phyloP scores from a whole-genome alignment of 2,329 filamentous ascomycete genomes.

The Rhinocladiella mackenziei region DNA sequence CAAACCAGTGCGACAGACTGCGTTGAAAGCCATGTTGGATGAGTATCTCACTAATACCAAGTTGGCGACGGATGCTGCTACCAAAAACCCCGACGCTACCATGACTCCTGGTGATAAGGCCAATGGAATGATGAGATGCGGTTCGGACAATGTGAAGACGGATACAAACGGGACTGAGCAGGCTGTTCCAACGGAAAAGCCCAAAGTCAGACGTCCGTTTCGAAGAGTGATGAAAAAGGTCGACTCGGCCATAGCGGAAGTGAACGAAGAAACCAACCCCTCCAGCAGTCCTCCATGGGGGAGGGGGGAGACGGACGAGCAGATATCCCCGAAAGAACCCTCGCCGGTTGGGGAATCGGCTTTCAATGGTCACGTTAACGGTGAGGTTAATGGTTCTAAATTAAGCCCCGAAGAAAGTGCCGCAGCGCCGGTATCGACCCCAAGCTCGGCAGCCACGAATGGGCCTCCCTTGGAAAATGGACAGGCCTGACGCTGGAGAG shows the following conservation, averaged over 20 bases:
- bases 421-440: background rate
- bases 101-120: constrained; percentile 18
- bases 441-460: constrained; percentile 1
- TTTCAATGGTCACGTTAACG: constrained; percentile 11
- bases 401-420: constrained; percentile 1
- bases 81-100: constrained; percentile 2
- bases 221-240: constrained; percentile 24
- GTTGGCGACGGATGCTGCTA: constrained; percentile 7
- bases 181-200: constrained; percentile 16
- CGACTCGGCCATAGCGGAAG: constrained; percentile 11
- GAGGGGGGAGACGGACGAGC: constrained; percentile 23
- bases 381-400: constrained; percentile 5
- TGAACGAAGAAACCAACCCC: constrained; percentile 5
- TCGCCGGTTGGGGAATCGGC: background rate
- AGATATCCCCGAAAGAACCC: constrained; percentile 9
- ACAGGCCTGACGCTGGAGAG: no score
- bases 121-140: constrained; percentile 7
- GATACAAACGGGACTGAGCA: constrained; percentile 7
- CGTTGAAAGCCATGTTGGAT: constrained; percentile 78
- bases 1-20: constrained; percentile 86
- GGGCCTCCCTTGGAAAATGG: background rate
- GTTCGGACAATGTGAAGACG: constrained; percentile 6
- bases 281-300: constrained; percentile 19
- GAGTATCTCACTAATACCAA: constrained; percentile 50
- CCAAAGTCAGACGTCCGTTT: constrained; percentile 23